phyloP scores from a whole-genome alignment of 192 early-diverging fungal genomes.

The Backusella mclennaniae region DNA sequence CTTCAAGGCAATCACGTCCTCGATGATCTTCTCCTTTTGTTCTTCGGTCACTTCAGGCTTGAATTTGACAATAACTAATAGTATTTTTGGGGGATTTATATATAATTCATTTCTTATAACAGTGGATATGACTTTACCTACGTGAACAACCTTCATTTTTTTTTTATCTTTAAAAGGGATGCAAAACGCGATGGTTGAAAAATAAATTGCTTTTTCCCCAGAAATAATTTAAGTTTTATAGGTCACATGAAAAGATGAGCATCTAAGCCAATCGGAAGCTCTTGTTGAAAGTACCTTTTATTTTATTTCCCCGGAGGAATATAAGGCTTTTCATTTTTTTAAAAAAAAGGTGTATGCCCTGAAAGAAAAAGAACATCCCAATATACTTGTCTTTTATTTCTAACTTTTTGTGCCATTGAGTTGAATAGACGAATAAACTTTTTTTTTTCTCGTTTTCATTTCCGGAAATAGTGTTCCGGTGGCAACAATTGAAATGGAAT shows the following conservation, averaged over 20 bases:
- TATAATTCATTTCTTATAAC: neutral
- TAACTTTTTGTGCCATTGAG: too few species aligned
- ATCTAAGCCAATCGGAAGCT: neutral
- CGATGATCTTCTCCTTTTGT: slow-evolving; percentile 8
- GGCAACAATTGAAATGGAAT: neutral
- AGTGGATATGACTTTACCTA: slow-evolving; percentile 6
- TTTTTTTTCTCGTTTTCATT: neutral
- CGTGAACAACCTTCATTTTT: slow-evolving; percentile 23
- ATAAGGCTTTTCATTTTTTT: too few species aligned
- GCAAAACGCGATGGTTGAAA: neutral
- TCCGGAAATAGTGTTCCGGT: neutral
- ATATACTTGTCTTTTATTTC: too few species aligned
- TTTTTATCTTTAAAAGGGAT: neutral
- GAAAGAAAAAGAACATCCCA: too few species aligned
- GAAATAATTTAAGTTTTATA: neutral
- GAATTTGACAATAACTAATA: slow-evolving; percentile 30
- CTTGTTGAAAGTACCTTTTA: neutral
- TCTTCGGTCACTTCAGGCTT: slow-evolving; percentile 25
- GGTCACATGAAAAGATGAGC: neutral
- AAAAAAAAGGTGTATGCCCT: too few species aligned
- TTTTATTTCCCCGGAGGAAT: neutral
- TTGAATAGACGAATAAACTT: too few species aligned
- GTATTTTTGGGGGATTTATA: neutral
- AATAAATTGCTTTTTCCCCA: neutral
- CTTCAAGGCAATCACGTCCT: slow-evolving; percentile 29